Evolutionary conservation across 1,139 yeast species (phyloP).

Genomic region (Hemisphaericaspora xylofermentans): DNA sequence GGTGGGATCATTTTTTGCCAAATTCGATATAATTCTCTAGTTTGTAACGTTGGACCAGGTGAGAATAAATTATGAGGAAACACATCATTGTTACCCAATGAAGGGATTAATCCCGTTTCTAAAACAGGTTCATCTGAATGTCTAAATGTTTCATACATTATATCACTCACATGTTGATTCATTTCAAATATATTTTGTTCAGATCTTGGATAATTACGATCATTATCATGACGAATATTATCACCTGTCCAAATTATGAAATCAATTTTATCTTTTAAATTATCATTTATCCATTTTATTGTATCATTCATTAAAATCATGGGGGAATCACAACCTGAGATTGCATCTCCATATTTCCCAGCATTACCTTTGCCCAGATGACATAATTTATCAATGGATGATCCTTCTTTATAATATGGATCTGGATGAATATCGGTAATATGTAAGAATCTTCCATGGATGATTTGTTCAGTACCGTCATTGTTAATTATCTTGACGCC

Average conservation of each 20-base stretch:
- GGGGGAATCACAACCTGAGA: constrained; percentile 74
- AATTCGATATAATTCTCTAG: constrained; percentile 68
- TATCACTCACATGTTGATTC: constrained; percentile 59
- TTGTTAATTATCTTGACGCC: constrained; percentile 27
- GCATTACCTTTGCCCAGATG: constrained; percentile 58
- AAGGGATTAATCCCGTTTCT: constrained; percentile 57
- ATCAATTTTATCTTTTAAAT: constrained; percentile 72
- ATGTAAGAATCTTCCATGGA: constrained; percentile 78
- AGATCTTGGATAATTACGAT: constrained; percentile 68
- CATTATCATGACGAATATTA: constrained; percentile 83
- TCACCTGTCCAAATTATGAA: constrained; percentile 92
- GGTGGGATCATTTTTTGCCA: constrained; percentile 79
- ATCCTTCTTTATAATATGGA: constrained; percentile 58
- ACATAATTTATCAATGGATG: constrained; percentile 51
- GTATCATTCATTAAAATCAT: constrained; percentile 60
- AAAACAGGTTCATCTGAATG: constrained; percentile 44
- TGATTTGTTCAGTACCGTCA: constrained; percentile 27
- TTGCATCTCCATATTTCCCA: constrained; percentile 72
- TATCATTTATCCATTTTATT: constrained; percentile 60
- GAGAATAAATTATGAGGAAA: constrained; percentile 84
- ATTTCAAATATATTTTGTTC: constrained; percentile 67
- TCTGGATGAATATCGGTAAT: constrained; percentile 87
- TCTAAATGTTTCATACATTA: constrained; percentile 50
- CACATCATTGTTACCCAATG: constrained; percentile 84
- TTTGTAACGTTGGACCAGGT: constrained; percentile 82